phyloP scores from a whole-genome alignment of 2,329 filamentous ascomycete species.

The Paracorniculantispora psalliotae region DNA sequence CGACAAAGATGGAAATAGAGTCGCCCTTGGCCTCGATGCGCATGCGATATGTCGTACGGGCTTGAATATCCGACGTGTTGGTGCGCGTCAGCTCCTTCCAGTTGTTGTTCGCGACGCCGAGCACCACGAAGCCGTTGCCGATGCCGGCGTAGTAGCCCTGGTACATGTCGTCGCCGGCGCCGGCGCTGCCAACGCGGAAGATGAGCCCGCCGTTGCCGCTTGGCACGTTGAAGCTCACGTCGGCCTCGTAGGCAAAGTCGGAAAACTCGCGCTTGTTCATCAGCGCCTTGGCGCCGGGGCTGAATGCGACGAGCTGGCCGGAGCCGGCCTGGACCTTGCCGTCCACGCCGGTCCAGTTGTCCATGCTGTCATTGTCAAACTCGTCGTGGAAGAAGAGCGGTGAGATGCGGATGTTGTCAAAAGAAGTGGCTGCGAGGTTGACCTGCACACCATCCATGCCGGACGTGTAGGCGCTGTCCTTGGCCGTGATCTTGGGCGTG shows the following conservation, averaged over 20 bases:
- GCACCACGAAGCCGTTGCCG: not conserved
- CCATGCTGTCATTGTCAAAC: not conserved
- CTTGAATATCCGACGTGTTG: not conserved
- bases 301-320: not conserved
- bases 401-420: conserved; percentile 18
- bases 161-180: not conserved
- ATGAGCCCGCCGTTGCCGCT: not conserved
- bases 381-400: not conserved
- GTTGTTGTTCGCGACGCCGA: not conserved
- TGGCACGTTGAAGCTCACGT: not conserved
- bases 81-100: not conserved
- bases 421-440: conserved; percentile 16
- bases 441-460: conserved; percentile 19
- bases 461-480: conserved; percentile 13
- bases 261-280: not conserved
- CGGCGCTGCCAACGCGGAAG: not conserved
- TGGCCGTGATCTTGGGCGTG: conserved; percentile 12
- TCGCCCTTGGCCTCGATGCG: not conserved
- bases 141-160: not conserved
- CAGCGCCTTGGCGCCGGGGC: not conserved
- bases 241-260: not conserved
- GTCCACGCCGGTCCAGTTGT: not conserved
- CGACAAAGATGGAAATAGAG: not conserved
- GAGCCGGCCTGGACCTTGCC: not conserved
- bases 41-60: not conserved